Conservation (phyloP, 2,329 filamentous ascomycete species). For the Fonsecaea nubica region DNA sequence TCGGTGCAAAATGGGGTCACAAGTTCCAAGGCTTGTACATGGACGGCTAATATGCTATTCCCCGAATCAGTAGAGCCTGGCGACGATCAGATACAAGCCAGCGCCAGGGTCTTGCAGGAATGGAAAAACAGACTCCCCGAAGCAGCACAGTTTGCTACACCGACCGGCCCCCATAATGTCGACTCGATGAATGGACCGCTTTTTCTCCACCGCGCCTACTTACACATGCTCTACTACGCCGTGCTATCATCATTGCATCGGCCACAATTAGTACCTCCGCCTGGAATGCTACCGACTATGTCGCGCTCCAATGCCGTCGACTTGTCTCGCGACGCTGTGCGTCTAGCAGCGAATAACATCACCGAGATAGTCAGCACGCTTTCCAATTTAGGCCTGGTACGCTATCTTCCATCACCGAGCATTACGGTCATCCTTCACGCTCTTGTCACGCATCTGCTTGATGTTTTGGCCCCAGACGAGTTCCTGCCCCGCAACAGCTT, state of each 20-base stretch:
- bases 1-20: not conserved
- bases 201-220: not conserved
- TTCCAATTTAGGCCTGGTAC: too few species aligned
- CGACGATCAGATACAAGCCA: not conserved
- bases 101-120: not conserved
- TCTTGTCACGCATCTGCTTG: too few species aligned
- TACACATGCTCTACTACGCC: slow-evolving; percentile 1
- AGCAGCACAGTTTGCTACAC: not conserved
- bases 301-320: too few species aligned
- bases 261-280: not conserved
- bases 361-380: too few species aligned
- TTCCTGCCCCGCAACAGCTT: too few species aligned
- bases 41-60: not conserved
- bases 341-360: too few species aligned
- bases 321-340: too few species aligned
- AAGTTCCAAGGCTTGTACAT: not conserved
- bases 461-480: too few species aligned
- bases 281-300: too few species aligned
- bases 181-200: not conserved
- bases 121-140: not conserved
- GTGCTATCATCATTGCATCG: not conserved
- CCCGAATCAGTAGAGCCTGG: not conserved
- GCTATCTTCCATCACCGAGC: too few species aligned
- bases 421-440: too few species aligned
- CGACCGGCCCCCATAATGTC: not conserved